Evolutionary conservation across 2,329 filamentous ascomycete genomes (phyloP), one percentile per base, ranked within the genome.

Genomic region (Penicillium freii): DNA sequence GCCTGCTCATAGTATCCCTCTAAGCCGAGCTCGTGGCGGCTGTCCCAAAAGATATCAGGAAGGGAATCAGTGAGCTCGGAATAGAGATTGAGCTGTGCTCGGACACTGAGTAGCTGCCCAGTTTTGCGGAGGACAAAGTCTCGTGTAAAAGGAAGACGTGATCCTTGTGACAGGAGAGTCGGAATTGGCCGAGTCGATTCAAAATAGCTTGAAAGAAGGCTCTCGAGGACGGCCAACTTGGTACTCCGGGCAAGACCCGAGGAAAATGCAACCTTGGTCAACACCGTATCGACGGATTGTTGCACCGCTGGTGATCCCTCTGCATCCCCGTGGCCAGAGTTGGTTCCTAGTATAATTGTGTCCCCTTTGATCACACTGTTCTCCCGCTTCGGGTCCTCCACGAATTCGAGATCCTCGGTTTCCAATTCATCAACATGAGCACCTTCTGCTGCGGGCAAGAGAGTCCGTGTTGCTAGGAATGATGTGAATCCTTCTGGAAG

Each of bases 11-110:
- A 99, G 77, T 97, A 97, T 31, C 88, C 89, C 73, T 97, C 94
- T 2, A 99, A 82, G 0, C 92, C 90, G 2, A 97, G 84, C 73
- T 97, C 92, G 66, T 94, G 89, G 49, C 87, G 84, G 66, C 85
- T 89, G 73, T 99, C 94, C 94, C 94, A 99, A 77, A 99, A 97
- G 45, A 97, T 86, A 75, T 99, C 94, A 0, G 94, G 94, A 19
- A 97, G 82, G 19, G 90, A 91, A 76, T 99, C 94, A 0, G 94
- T 97, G 34, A 99, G 84, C 75, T 97, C 94, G 1, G 91, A 96
- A 78, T 97, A 97, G 66, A 97, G 88, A 71, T 99, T 99, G 48
- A 99, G 82, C 69, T 96, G 92, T 0, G 93, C 93, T 46, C 94
- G 88, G 51, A 97, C 86, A 68, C 87, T 89, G 19, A 97, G 84